A percentile compares a stretch with the other conserved stretches of the same genome.
Conservation (phyloP, 1,139 yeast genomes). For the Suhomyces anneliseae region DNA sequence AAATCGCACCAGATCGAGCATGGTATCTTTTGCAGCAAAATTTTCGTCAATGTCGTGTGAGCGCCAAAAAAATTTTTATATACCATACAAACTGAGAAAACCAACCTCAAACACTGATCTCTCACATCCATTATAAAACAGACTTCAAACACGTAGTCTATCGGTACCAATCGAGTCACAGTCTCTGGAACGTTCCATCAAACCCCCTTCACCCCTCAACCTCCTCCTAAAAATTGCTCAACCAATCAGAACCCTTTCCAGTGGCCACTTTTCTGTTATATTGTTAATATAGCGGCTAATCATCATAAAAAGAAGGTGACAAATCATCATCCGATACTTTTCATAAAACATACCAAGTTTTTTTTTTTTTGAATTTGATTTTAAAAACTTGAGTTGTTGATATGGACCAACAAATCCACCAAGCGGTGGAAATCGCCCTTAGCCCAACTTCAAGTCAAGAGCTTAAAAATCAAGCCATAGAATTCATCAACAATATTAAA, state of each 20-base stretch:
- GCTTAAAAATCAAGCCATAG: slow-evolving; percentile 80
- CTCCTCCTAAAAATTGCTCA: background rate
- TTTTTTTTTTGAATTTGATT: too few species aligned
- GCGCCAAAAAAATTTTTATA: slow-evolving; percentile 11
- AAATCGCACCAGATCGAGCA: background rate
- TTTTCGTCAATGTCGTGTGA: slow-evolving; percentile 11
- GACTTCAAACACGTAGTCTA: background rate
- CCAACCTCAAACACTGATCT: background rate
- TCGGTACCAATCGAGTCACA: background rate
- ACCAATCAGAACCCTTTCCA: background rate
- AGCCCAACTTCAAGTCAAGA: slow-evolving; percentile 69
- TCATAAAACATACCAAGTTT: background rate
- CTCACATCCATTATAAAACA: background rate
- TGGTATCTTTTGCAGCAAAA: slow-evolving; percentile 8
- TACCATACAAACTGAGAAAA: background rate
- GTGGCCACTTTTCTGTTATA: too few species aligned
- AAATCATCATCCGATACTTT: background rate
- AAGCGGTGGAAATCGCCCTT: slow-evolving; percentile 89
- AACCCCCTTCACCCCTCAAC: too few species aligned
- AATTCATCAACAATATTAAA: slow-evolving; percentile 74
- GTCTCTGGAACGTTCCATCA: background rate
- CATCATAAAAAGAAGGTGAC: background rate
- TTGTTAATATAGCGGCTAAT: background rate
- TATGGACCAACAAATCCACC: slow-evolving; percentile 87
- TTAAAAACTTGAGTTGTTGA: background rate